These are phyloP conservation scores for Boletus sp. DNA, from an alignment of 1,284 basidiomycete species.

Conservation along the genomic window DNA sequence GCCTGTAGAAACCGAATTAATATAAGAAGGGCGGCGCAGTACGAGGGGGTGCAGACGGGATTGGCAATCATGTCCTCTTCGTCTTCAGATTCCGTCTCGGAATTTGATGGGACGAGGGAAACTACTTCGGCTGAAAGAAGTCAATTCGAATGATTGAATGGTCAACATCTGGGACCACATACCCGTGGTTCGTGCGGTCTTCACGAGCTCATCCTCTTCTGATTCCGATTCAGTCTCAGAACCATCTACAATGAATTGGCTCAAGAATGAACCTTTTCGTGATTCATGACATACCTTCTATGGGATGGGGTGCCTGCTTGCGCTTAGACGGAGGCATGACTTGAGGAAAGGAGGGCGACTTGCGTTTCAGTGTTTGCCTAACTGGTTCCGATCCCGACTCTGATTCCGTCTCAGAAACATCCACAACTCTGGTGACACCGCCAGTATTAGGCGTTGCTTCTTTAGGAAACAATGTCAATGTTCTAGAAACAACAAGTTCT, in stretches of 20 bases:
- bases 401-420: constrained; percentile 43
- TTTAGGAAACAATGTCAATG: constrained; percentile 19
- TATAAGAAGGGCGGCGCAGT: background rate
- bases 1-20: constrained; percentile 28
- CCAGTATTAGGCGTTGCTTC: constrained; percentile 2
- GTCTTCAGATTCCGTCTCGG: constrained; percentile 44
- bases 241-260: constrained; percentile 19
- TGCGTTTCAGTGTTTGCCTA: constrained; percentile 21
- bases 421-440: constrained; percentile 3
- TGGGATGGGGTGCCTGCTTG: constrained; percentile 8
- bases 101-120: constrained; percentile 25
- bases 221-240: constrained; percentile 45
- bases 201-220: constrained; percentile 30
- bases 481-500: constrained; percentile 27
- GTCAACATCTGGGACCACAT: background rate
- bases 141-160: background rate
- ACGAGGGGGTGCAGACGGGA: constrained; percentile 16
- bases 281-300: constrained; percentile 17
- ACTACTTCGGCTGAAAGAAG: constrained; percentile 1
- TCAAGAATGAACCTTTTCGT: background rate
- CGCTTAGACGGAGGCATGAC: constrained; percentile 17
- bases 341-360: constrained; percentile 18
- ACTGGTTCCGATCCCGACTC: constrained; percentile 33
- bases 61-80: constrained; percentile 36
- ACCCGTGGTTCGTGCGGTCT: constrained; percentile 12